A percentile compares a stretch with the other conserved stretches of the same genome.
These are phyloP conservation scores for Corynascus novoguineensis DNA, from an alignment of 495 filamentous ascomycete genomes.

Conservation along the genomic window DNA sequence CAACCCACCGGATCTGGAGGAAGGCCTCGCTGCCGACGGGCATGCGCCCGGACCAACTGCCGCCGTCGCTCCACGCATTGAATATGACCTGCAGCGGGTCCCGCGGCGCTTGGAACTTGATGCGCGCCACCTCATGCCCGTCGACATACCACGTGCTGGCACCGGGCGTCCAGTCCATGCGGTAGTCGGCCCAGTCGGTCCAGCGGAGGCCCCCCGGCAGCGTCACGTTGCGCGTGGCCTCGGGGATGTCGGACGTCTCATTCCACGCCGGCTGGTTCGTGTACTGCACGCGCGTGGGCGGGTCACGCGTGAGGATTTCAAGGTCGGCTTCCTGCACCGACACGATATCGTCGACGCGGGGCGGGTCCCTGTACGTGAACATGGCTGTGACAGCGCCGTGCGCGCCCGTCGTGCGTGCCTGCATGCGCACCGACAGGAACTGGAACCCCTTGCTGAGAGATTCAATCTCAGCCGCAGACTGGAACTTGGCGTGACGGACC, in stretches of 20 bases:
- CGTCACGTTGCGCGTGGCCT: slow-evolving; percentile 42
- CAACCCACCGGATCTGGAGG: slow-evolving; percentile 68
- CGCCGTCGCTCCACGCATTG: slow-evolving; percentile 73
- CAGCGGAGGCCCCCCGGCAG: slow-evolving; percentile 46
- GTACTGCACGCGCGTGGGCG: slow-evolving; percentile 53
- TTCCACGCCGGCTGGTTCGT: slow-evolving; percentile 65
- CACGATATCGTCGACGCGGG: slow-evolving; percentile 27
- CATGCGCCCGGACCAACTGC: slow-evolving; percentile 69
- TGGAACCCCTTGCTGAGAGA: slow-evolving; percentile 49
- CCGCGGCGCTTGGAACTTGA: slow-evolving; percentile 58
- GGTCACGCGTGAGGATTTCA: slow-evolving; percentile 64
- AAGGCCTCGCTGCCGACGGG: slow-evolving; percentile 49
- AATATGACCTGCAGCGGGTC: slow-evolving; percentile 57
- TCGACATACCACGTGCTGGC: slow-evolving; percentile 63
- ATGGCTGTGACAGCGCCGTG: slow-evolving; percentile 46
- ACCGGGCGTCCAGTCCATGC: slow-evolving; percentile 64
- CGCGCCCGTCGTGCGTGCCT: slow-evolving; percentile 46
- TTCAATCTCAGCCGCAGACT: slow-evolving; percentile 62
- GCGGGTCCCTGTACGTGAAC: slow-evolving; percentile 37
- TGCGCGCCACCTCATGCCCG: slow-evolving; percentile 48
- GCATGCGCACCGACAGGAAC: slow-evolving; percentile 58
- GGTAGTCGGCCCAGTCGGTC: slow-evolving; percentile 62
- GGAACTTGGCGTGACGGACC: slow-evolving; percentile 48
- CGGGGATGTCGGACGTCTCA: slow-evolving; percentile 38
- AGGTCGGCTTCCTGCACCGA: slow-evolving; percentile 67